Evolutionary conservation across 306 rosid genomes (phyloP).

Genomic region (Urtica urens): DNA sequence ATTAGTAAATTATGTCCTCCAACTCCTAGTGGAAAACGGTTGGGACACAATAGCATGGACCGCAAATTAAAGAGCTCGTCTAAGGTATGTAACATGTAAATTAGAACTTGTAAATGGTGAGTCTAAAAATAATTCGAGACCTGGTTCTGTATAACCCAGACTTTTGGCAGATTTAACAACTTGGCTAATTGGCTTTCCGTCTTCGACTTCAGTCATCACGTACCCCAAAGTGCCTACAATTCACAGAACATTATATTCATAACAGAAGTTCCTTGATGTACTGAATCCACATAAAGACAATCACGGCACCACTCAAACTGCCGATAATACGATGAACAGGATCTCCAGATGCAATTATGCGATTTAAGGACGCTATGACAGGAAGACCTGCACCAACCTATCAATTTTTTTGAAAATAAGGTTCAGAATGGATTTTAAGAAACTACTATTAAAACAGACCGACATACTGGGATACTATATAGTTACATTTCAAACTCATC

Average conservation of each 20-base stretch:
- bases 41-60: neutral
- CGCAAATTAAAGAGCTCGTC: neutral
- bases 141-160: slow-evolving; percentile 96
- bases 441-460: too few species aligned
- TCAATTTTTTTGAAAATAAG: too few species aligned
- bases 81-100: too few species aligned
- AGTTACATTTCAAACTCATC: neutral
- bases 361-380: slow-evolving; percentile 69
- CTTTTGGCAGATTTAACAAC: slow-evolving; percentile 80
- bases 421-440: too few species aligned
- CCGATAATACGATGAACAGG: slow-evolving; percentile 59
- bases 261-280: neutral
- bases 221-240: slow-evolving; percentile 80
- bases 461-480: too few species aligned
- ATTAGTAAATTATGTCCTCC: neutral
- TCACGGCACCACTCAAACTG: slow-evolving; percentile 74
- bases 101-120: neutral
- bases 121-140: slow-evolving; percentile 21
- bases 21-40: too few species aligned
- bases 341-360: slow-evolving; percentile 79
- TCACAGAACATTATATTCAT: neutral
- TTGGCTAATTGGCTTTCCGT: slow-evolving; percentile 77
- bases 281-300: neutral
- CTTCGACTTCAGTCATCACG: slow-evolving; percentile 86
- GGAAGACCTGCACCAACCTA: slow-evolving; percentile 99